These are phyloP conservation scores for Marasmius sp. DNA, from an alignment of 1,284 basidiomycete genomes.

Conservation along the genomic window DNA sequence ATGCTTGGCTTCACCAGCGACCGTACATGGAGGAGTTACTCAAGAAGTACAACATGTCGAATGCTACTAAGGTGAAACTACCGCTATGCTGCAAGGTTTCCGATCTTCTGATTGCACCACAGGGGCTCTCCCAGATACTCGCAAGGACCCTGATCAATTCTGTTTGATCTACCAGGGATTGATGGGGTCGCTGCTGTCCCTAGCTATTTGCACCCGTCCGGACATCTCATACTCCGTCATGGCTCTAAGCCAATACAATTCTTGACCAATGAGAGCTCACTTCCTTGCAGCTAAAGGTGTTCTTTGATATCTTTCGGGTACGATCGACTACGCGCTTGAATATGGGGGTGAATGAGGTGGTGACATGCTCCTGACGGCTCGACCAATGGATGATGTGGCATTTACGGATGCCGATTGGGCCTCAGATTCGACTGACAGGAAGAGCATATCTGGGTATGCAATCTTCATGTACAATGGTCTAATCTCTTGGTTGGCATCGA, in stretches of 20 bases:
- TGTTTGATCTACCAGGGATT: background rate
- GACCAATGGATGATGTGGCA: background rate
- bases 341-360: constrained; percentile 6
- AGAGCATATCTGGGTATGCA: constrained; percentile 16
- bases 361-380: background rate
- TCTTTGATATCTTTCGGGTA: constrained; percentile 2
- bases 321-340: background rate
- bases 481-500: constrained; percentile 15
- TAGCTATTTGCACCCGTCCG: background rate
- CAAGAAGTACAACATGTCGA: background rate
- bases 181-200: constrained; percentile 1
- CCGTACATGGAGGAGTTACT: background rate
- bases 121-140: constrained; percentile 31
- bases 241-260: constrained; percentile 4
- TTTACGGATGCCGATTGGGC: constrained; percentile 18
- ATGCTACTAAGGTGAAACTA: background rate
- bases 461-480: constrained; percentile 11
- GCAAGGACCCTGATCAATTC: background rate
- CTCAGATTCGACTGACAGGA: constrained; percentile 6
- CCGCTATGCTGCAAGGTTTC: constrained; percentile 44
- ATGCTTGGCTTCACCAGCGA: too few relatives aligned
- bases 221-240: constrained; percentile 3
- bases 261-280: background rate
- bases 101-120: constrained; percentile 46
- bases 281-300: background rate